Evolutionary conservation across 441 rosid species (phyloP), one percentile per base, ranked within the genome.

Genomic region (Populus hybrid): DNA sequence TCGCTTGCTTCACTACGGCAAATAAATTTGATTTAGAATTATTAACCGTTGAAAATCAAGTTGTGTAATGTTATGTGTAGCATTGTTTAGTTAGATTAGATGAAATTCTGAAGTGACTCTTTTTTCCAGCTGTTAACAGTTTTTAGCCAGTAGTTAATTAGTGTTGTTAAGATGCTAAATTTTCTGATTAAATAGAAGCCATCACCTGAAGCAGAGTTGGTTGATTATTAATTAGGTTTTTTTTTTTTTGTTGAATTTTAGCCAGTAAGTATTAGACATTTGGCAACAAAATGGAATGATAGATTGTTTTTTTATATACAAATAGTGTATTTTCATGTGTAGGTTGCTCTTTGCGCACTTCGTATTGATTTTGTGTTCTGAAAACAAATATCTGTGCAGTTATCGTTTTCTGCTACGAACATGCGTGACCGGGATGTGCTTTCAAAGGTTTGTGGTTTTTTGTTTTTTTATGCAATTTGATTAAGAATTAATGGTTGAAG

Each of bases 381-480:
- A 14, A 50, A 50, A 50, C 57, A 50, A 50, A 67, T 74, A 70
- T 12, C 32, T 76, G 7, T 86, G 91, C 93, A 95, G 99, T 85
- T 95, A 81, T 93, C 98, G 2, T 95, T 92, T 82, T 95, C 98
- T 76, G 99, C 99, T 64, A 81, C 90, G 30, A 87, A 87, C 82
- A 84, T 95, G 86, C 93, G 95, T n/a, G 92, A 95, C 81, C 83
- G 95, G 32, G 98, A 95, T 85, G 85, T 90, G 63, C 86, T 89
- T 76, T 91, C 99, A 50, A 95, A 92, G 99, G 99, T 95, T 78
- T n/a, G 90, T 76, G 70, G 16, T 79, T 38, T 30, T n/a, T 42
- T 50, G 32, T 30, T 30, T 30, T 30, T 3, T 30, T 30, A 30
- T 30, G 32, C 4, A 30, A 30, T 30, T 30, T 50, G 57, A 16